Base-by-base conservation (phyloP, 306 rosid species). In the Casuarina equisetifolia region DNA sequence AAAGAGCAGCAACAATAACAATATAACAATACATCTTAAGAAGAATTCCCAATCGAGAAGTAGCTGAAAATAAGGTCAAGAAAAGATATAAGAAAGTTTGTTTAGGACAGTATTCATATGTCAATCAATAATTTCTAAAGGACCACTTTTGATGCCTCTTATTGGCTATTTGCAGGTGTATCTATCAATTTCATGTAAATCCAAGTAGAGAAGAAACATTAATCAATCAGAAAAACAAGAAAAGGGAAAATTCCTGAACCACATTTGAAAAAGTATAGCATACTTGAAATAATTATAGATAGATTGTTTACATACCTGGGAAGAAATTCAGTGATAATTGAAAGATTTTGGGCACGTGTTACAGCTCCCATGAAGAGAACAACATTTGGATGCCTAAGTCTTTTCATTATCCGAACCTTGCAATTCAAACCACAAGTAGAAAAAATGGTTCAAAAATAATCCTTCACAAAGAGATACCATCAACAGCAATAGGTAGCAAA, bases 351-450 rank as follows among this genome's bases (percentile, higher is more conserved):
- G 75, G 96, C 74, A 70, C 92, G 91, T 72, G 92, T 91, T 78
- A 94, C 91, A 39, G 94, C 98, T 82, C 97, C 98, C 98, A 94
- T 94, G 91, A 94, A 94, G 77, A 94, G 96, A 91, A 94, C 97
- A 78, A 91, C 97, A 83, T 94, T 94, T 35, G 98, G 97, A 91
- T 94, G 98, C 88, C 98, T 86, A 76, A 94, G 78, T 76, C 91
- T 85, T 89, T 94, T 94, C 98, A 94, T 94, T 79, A 94, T 84
- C 76, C 88, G 87, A 68, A 94, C 97, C 97, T 94, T 77, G 76
- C 76, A 87, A 80, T 69, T 76, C 72, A 81, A 75, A 77, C 35
- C 78, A 81, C 58, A 69, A 81, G 73, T 75, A 69, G 74, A 85
- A 55, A 25, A 75, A 51, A 32, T 67, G 43, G 17, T 64, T 32